phyloP scores from a whole-genome alignment of 768 basidiomycete species.

The Jaapia argillacea region DNA sequence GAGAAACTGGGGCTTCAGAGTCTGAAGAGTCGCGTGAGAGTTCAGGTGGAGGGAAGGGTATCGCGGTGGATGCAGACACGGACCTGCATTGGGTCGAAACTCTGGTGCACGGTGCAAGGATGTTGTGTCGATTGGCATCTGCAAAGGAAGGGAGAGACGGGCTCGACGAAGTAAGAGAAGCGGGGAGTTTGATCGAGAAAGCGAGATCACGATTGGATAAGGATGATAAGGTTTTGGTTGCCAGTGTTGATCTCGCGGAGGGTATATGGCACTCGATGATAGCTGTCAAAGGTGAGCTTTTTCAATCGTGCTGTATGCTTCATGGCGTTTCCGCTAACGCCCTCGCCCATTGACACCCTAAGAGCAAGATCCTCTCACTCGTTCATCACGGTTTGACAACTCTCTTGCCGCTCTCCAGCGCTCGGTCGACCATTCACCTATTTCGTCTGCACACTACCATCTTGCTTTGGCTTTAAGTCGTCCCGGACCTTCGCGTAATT shows the following conservation, averaged over 20 bases:
- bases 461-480: constrained; percentile 68
- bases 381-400: constrained; percentile 46
- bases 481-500: constrained; percentile 50
- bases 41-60: constrained; percentile 19
- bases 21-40: constrained; percentile 13
- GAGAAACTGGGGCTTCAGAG: constrained; percentile 43
- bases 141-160: constrained; percentile 24
- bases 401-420: constrained; percentile 41
- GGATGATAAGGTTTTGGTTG: constrained; percentile 41
- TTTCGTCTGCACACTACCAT: constrained; percentile 61
- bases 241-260: constrained; percentile 54
- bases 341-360: too few species aligned
- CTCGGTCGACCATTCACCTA: constrained; percentile 38
- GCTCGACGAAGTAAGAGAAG: constrained; percentile 53
- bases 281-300: constrained; percentile 51
- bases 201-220: constrained; percentile 44
- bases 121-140: constrained; percentile 54
- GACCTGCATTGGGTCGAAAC: constrained; percentile 71
- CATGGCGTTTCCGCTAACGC: too few species aligned
- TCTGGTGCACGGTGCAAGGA: constrained; percentile 64
- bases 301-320: too few species aligned
- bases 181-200: constrained; percentile 46
- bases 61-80: constrained; percentile 39
- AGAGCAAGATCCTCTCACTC: constrained; percentile 61
- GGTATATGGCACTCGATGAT: constrained; percentile 67